These are phyloP conservation scores for Hymenoscyphus fraxineus DNA, from an alignment of 2,329 filamentous ascomycete genomes.

Conservation along the genomic window DNA sequence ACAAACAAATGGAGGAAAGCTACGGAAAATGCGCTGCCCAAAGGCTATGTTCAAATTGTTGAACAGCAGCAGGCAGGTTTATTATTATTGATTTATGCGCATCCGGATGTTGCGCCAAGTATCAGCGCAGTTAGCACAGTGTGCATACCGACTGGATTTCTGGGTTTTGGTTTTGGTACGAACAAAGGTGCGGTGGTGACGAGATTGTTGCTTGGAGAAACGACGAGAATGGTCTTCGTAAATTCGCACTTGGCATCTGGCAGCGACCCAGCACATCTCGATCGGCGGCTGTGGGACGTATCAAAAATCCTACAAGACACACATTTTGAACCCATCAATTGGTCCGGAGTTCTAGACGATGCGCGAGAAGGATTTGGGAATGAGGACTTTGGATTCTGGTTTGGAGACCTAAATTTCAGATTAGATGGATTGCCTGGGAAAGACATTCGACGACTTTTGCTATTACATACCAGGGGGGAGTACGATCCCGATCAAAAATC, in stretches of 20 bases:
- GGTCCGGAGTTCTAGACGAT: conserved; percentile 62
- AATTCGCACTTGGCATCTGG: conserved; percentile 92
- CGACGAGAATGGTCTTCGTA: conserved; percentile 82
- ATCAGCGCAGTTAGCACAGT: conserved; percentile 79
- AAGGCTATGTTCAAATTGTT: conserved; percentile 71
- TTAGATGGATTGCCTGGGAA: conserved; percentile 84
- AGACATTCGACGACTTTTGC: conserved; percentile 80
- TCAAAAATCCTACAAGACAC: conserved; percentile 72
- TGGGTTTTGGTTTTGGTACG: conserved; percentile 65
- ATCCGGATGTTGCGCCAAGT: conserved; percentile 67
- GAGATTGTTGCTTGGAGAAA: conserved; percentile 81
- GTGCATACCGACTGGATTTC: conserved; percentile 80
- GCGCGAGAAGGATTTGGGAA: conserved; percentile 71
- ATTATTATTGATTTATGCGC: conserved; percentile 79
- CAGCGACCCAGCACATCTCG: conserved; percentile 69
- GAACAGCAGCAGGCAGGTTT: conserved; percentile 85
- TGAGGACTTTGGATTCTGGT: conserved; percentile 94
- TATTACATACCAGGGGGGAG: conserved; percentile 76
- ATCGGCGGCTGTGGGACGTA: conserved; percentile 83
- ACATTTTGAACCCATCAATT: conserved; percentile 70
- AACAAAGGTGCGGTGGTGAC: conserved; percentile 91
- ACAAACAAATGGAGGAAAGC: conserved; percentile 78
- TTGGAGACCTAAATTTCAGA: conserved; percentile 93
- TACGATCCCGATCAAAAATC: conserved; percentile 55
- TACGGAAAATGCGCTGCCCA: conserved; percentile 68